A percentile compares a stretch with the other conserved stretches of the same genome.
These are phyloP conservation scores for Fimicolochytrium jonesii DNA, from an alignment of 192 early-diverging fungal species.

Conservation along the genomic window DNA sequence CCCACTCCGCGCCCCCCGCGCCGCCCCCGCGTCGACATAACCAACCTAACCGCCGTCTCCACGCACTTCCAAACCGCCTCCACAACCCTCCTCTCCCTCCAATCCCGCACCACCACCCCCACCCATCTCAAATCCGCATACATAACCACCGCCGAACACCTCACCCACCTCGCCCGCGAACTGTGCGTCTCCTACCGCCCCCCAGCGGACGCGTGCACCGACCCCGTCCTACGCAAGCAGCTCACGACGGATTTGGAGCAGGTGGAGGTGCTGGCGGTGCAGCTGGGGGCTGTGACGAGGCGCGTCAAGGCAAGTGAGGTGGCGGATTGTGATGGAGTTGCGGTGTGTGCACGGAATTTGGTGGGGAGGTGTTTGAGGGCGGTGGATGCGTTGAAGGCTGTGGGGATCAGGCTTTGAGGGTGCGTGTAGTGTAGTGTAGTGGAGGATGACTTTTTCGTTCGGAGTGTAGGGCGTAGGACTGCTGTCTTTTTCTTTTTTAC, in stretches of 20 bases:
- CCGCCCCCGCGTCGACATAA: constrained; percentile 23
- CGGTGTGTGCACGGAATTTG: constrained; percentile 20
- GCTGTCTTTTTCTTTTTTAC: no score
- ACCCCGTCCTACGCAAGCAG: constrained; percentile 11
- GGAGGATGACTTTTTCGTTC: no score
- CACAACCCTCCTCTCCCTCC: not conserved
- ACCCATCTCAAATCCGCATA: constrained; percentile 8
- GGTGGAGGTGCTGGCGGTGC: constrained; percentile 14
- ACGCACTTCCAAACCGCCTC: not conserved
- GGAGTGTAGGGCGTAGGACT: no score
- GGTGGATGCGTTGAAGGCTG: constrained; percentile 24
- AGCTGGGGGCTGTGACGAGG: constrained; percentile 17
- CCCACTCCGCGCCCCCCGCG: not conserved
- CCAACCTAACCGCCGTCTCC: constrained; percentile 19
- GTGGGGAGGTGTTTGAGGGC: constrained; percentile 9
- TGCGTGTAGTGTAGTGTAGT: no score
- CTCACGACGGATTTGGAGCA: constrained; percentile 7
- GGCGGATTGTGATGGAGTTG: constrained; percentile 22
- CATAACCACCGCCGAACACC: constrained; percentile 10
- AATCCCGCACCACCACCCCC: not conserved
- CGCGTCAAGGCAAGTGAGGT: constrained; percentile 17
- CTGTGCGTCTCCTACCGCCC: constrained; percentile 11
- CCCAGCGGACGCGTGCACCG: constrained; percentile 17
- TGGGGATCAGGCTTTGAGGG: no score
- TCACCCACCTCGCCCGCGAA: constrained; percentile 11